Percentiles rank a stretch among this genome's conserved stretches.
These are phyloP conservation scores for Beta macrorhiza DNA, from an alignment of 179 eudicot genomes.

Conservation along the genomic window DNA sequence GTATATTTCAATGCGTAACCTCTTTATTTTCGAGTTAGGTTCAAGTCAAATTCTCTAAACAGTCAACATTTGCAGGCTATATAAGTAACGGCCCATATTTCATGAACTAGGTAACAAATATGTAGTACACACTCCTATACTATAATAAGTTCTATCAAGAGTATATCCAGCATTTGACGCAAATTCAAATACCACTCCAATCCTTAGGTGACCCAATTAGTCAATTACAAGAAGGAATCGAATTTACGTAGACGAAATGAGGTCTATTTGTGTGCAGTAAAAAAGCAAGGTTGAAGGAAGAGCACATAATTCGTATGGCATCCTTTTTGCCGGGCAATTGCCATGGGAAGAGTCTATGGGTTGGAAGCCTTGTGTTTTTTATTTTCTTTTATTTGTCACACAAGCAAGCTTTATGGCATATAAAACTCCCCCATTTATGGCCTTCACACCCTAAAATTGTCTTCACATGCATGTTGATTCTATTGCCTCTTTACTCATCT, in stretches of 20 bases:
- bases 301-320: slow-evolving; percentile 32
- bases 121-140: too few species aligned
- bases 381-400: slow-evolving; percentile 17
- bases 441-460: slow-evolving; percentile 12
- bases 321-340: slow-evolving; percentile 23
- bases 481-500: slow-evolving; percentile 26
- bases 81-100: too few species aligned
- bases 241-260: neutral
- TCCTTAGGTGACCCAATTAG: neutral
- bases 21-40: too few species aligned
- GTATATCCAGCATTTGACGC: neutral
- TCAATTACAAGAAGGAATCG: neutral
- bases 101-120: too few species aligned
- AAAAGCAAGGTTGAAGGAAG: neutral
- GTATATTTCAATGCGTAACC: too few species aligned
- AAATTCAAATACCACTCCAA: neutral
- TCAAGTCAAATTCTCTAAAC: too few species aligned
- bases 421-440: slow-evolving; percentile 32
- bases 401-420: slow-evolving; percentile 34
- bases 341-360: slow-evolving; percentile 22
- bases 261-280: neutral
- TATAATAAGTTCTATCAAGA: neutral
- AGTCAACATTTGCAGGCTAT: too few species aligned
- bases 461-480: slow-evolving; percentile 26
- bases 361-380: neutral